Evolutionary conservation across 441 rosid genomes (phyloP), one percentile per base, ranked within the genome.

Genomic region (Biscutella auriculata): DNA sequence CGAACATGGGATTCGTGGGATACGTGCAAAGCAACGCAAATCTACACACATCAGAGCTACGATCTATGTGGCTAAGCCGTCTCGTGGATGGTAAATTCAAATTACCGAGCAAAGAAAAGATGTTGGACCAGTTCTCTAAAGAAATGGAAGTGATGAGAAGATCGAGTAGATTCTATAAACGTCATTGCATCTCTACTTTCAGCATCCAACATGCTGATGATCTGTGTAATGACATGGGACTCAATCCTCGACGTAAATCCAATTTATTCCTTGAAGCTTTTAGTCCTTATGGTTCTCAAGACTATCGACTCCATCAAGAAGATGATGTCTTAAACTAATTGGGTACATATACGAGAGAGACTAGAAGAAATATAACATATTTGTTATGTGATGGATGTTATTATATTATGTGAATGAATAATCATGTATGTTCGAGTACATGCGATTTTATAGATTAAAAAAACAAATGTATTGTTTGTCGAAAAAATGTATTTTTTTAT

Each of bases 1-100:
- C 98, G 6, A 92, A 88, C 77, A 82, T 88, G 89, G 93, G 75
- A n/a, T 88, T 92, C 26, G 62, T 84, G 57, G 95, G 98, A 12
- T 88, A 84, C 62, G 57, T 88, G 9, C 94, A 92, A 63, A 88
- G 96, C 53, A 73, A 74, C 37, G 50, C 98, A 6, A 84, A 84
- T 65, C 78, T 91, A 40, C 93, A 85, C 76, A 76, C 88, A 8
- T 64, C 93, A 9, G 98, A 88, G 77, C 77, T 92, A 41, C 80
- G 88, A 11, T 70, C 88, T 65, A 71, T 78, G 45, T 88, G 98
- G 95, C 69, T 91, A 47, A 77, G 79, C 33, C 62, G 83, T 25
- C 73, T 85, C 0, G 40, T 79, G 10, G 88, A 84, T 17, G 68
- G 52, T 0, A 76, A 75, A 49, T 88, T 88, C 52, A 77, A 72